Evolutionary conservation across 257 asterid species (phyloP).

Genomic region (Plantago ovata): DNA sequence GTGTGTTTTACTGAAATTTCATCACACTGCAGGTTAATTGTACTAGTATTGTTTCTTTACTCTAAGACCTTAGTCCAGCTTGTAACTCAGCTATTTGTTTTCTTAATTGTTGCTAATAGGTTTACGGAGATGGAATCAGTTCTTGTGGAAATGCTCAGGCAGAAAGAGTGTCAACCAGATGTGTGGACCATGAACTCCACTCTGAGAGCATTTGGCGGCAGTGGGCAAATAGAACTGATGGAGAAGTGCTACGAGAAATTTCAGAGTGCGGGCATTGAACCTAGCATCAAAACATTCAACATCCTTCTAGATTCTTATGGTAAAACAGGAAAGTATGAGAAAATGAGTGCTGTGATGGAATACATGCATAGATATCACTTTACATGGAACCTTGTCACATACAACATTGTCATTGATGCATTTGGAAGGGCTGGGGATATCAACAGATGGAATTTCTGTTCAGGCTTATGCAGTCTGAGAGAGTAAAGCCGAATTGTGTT

Average conservation of each 20-base stretch:
- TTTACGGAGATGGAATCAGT: slow-evolving; percentile 80
- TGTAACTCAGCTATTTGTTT: slow-evolving; percentile 5
- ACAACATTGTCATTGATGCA: slow-evolving; percentile 86
- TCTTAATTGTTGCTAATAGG: slow-evolving; percentile 36
- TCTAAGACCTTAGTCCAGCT: no score
- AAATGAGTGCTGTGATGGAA: slow-evolving; percentile 89
- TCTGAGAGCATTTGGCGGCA: slow-evolving; percentile 88
- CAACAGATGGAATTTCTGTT: slow-evolving; percentile 83
- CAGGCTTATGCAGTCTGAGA: slow-evolving; percentile 88
- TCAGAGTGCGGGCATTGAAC: slow-evolving; percentile 79
- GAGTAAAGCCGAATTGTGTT: slow-evolving; percentile 67
- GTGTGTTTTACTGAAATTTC: neutral
- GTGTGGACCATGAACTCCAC: slow-evolving; percentile 97
- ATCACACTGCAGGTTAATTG: no score
- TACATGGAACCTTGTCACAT: slow-evolving; percentile 83
- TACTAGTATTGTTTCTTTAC: no score
- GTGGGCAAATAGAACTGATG: slow-evolving; percentile 90
- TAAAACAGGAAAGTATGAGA: slow-evolving; percentile 67
- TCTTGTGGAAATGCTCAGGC: slow-evolving; percentile 73
- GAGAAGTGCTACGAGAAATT: slow-evolving; percentile 89
- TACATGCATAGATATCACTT: slow-evolving; percentile 89
- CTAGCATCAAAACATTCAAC: slow-evolving; percentile 84
- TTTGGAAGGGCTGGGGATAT: slow-evolving; percentile 81
- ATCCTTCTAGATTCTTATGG: slow-evolving; percentile 82
- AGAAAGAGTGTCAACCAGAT: slow-evolving; percentile 64